A percentile compares a stretch with the other conserved stretches of the same genome.
phyloP scores from a whole-genome alignment of 2,329 filamentous ascomycete genomes.

The Alternaria consortialis region DNA sequence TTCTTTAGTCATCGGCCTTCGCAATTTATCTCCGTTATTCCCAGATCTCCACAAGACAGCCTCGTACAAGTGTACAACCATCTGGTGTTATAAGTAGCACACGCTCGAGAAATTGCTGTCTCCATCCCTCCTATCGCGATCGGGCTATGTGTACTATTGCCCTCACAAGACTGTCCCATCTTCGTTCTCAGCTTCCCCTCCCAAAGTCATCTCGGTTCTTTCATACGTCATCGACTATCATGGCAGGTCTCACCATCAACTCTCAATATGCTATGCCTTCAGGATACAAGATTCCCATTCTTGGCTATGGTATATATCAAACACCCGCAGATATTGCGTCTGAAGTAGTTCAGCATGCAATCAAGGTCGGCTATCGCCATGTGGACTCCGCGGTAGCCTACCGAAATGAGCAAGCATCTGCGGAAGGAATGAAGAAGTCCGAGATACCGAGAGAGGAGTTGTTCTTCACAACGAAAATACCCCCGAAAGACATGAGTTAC shows the following conservation, averaged over 20 bases:
- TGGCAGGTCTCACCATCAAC: conserved; percentile 57
- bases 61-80: background rate
- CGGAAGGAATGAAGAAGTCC: conserved; percentile 67
- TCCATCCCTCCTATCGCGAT: background rate
- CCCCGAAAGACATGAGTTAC: conserved; percentile 64
- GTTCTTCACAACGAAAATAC: conserved; percentile 77
- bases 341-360: conserved; percentile 66
- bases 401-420: conserved; percentile 73
- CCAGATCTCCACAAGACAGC: background rate
- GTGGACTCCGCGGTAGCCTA: conserved; percentile 73
- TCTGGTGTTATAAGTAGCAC: background rate
- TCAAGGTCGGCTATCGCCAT: conserved; percentile 68
- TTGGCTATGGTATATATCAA: conserved; percentile 65
- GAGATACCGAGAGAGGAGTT: conserved; percentile 66
- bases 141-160: conserved; percentile 13
- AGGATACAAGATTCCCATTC: conserved; percentile 67
- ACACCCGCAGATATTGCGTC: conserved; percentile 65
- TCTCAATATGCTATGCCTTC: conserved; percentile 64
- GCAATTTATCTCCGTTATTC: conserved; percentile 5
- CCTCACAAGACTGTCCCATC: conserved; percentile 23
- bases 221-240: conserved; percentile 43
- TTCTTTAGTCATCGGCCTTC: background rate
- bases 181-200: conserved; percentile 22
- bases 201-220: conserved; percentile 17
- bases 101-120: background rate